phyloP scores from a whole-genome alignment of 306 rosid genomes.

The Canavalia ensiformis region DNA sequence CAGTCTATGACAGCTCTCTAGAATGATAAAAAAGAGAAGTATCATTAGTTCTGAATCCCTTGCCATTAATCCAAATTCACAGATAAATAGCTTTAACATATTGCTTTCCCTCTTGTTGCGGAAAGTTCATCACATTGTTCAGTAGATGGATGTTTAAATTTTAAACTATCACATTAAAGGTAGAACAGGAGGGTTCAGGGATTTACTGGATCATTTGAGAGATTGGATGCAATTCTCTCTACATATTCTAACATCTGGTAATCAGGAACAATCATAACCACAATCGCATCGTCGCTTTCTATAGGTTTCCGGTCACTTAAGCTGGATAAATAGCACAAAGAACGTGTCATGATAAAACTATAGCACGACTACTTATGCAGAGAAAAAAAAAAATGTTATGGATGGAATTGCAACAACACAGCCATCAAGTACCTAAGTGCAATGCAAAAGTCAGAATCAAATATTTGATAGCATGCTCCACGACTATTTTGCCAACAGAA shows the following conservation, averaged over 20 bases:
- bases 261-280: slow-evolving; percentile 96
- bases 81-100: slow-evolving; percentile 31
- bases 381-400: background rate
- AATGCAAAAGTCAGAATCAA: slow-evolving; percentile 40
- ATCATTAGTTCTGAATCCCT: slow-evolving; percentile 16
- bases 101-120: slow-evolving; percentile 24
- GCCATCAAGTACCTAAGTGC: slow-evolving; percentile 35
- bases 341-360: slow-evolving; percentile 4
- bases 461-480: background rate
- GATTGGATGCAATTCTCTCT: slow-evolving; percentile 82
- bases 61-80: slow-evolving; percentile 10
- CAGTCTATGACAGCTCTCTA: slow-evolving; percentile 16
- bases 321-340: slow-evolving; percentile 58
- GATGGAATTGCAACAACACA: slow-evolving; percentile 24
- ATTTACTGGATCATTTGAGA: slow-evolving; percentile 84
- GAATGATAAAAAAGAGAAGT: slow-evolving; percentile 31
- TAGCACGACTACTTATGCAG: slow-evolving; percentile 26
- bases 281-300: slow-evolving; percentile 83
- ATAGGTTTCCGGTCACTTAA: slow-evolving; percentile 92
- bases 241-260: slow-evolving; percentile 94
- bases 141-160: slow-evolving; percentile 42
- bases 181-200: slow-evolving; percentile 44
- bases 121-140: slow-evolving; percentile 5
- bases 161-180: slow-evolving; percentile 24
- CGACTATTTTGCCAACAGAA: slow-evolving; percentile 28